These are phyloP conservation scores for Euphorbia peplus DNA, from an alignment of 345 rosid species.

Conservation along the genomic window DNA sequence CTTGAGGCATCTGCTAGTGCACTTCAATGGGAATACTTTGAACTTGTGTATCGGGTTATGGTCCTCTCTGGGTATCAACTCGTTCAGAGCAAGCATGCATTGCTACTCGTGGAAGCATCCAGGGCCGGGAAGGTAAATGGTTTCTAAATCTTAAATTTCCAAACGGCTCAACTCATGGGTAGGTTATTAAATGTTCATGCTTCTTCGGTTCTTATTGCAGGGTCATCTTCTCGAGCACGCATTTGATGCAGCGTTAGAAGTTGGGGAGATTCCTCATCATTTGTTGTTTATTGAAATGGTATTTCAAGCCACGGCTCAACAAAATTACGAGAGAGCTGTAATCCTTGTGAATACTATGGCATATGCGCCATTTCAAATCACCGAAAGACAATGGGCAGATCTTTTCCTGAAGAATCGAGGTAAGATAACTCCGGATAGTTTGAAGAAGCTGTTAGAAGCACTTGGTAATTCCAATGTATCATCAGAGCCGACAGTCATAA, in stretches of 20 bases:
- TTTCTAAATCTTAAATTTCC: not conserved
- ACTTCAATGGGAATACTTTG: slow-evolving; percentile 90
- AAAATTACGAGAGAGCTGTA: slow-evolving; percentile 58
- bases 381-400: slow-evolving; percentile 70
- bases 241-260: slow-evolving; percentile 66
- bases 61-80: slow-evolving; percentile 58
- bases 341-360: slow-evolving; percentile 54
- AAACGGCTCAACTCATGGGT: not conserved
- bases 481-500: slow-evolving; percentile 54
- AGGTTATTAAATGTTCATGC: slow-evolving; percentile 3
- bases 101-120: slow-evolving; percentile 67
- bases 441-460: slow-evolving; percentile 45
- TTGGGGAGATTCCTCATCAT: slow-evolving; percentile 74
- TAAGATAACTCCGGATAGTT: slow-evolving; percentile 36
- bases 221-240: slow-evolving; percentile 80
- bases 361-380: slow-evolving; percentile 72
- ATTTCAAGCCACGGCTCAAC: slow-evolving; percentile 50
- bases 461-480: slow-evolving; percentile 43
- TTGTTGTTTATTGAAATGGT: slow-evolving; percentile 66
- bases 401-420: slow-evolving; percentile 43
- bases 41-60: slow-evolving; percentile 78
- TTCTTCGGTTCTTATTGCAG: slow-evolving; percentile 41
- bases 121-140: slow-evolving; percentile 76
- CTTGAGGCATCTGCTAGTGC: slow-evolving; percentile 82
- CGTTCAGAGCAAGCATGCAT: slow-evolving; percentile 61